Evolutionary conservation across 2,329 filamentous ascomycete species (phyloP).

Genomic region (Pyrenophora graminea): DNA sequence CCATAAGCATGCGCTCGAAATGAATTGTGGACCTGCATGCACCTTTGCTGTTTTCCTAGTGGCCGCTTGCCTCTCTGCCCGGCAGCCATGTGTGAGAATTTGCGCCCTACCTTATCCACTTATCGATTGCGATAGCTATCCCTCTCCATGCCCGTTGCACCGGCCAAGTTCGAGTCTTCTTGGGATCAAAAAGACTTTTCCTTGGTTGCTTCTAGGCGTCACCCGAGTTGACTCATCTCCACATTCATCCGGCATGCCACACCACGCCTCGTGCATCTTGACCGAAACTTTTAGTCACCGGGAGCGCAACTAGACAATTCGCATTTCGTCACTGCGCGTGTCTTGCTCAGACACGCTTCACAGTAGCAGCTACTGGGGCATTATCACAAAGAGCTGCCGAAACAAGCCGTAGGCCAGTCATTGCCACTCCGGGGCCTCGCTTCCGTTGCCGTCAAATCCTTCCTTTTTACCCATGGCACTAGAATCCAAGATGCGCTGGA

Average conservation of each 20-base stretch:
- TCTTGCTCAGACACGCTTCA: neutral
- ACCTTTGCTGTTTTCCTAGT: constrained; percentile 22
- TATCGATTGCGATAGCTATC: constrained; percentile 43
- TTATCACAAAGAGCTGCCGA: constrained; percentile 6
- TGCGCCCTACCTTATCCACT: constrained; percentile 38
- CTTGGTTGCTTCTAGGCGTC: constrained; percentile 17
- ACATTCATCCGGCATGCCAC: constrained; percentile 6
- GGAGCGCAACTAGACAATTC: constrained; percentile 17
- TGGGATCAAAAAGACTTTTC: constrained; percentile 28
- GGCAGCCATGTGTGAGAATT: constrained; percentile 29
- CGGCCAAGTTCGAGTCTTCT: constrained; percentile 19
- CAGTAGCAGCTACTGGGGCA: constrained; percentile 2
- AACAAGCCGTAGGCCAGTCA: constrained; percentile 15
- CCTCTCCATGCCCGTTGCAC: constrained; percentile 28
- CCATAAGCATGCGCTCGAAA: constrained; percentile 36
- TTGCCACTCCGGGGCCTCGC: neutral
- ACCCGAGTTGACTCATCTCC: constrained; percentile 10
- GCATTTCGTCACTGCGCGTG: constrained; percentile 9
- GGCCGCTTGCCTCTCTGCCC: constrained; percentile 25
- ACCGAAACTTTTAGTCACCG: constrained; percentile 3
- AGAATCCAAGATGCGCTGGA: neutral
- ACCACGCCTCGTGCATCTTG: constrained; percentile 18
- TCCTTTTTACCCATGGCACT: neutral
- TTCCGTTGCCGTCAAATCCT: neutral
- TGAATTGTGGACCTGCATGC: constrained; percentile 39